phyloP scores from a whole-genome alignment of 768 basidiomycete genomes.

The Gloeophyllum trabeum region DNA sequence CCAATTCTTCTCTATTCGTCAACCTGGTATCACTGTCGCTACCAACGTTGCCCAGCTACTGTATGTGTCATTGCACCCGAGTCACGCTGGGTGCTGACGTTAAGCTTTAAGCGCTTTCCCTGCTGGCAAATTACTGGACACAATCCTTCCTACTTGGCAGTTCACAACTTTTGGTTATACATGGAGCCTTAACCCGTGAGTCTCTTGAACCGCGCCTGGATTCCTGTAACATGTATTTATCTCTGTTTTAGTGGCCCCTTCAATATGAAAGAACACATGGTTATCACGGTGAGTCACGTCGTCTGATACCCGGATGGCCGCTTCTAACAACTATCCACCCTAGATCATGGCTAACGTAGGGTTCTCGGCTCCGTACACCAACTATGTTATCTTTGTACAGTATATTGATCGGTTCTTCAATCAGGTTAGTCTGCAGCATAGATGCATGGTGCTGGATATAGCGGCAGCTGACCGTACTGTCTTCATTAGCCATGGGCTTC shows the following conservation, averaged over 20 bases:
- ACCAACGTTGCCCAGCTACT: constrained; percentile 1
- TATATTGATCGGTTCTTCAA: neutral
- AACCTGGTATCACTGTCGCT: constrained; percentile 10
- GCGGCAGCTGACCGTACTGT: too few species aligned
- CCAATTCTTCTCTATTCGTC: constrained; percentile 20
- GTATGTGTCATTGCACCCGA: too few species aligned
- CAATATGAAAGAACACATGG: constrained; percentile 12
- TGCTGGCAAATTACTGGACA: neutral
- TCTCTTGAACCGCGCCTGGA: too few species aligned
- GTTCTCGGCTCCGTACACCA: neutral
- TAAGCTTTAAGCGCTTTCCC: neutral
- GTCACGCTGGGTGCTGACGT: too few species aligned
- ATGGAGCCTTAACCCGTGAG: constrained; percentile 19
- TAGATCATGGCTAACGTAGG: neutral
- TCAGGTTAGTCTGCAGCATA: neutral
- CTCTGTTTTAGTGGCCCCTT: constrained; percentile 11
- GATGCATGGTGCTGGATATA: too few species aligned
- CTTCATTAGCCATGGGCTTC: constrained; percentile 2
- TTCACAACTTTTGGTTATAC: constrained; percentile 10
- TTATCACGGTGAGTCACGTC: constrained; percentile 9
- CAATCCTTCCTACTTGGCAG: constrained; percentile 7
- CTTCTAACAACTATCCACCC: neutral
- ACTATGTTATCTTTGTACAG: neutral
- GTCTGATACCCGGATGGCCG: neutral
- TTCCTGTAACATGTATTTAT: neutral